Evolutionary conservation across 176 grass and related monocot genomes (phyloP), one percentile per base, ranked within the genome.

Genomic region (Hordeum marinum): DNA sequence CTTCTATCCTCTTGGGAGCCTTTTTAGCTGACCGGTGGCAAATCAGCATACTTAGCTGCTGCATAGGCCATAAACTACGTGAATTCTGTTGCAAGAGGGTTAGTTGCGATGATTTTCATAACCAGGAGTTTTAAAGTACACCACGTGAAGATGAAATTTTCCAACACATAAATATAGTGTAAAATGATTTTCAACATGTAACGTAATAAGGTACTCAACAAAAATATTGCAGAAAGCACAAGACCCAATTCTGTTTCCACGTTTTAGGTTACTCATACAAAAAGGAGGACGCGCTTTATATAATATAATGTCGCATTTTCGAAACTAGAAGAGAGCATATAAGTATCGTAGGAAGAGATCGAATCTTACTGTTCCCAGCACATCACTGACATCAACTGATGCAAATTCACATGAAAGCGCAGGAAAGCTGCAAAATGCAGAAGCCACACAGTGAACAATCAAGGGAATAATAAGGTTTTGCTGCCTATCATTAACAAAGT

Each of bases 381-480:
- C 92, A 86, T 99, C 97, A 84, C 92, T 92, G 83, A 99, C 90
- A 79, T 99, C 97, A 54, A 99, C 94, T 40, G 91, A 94, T 86
- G 91, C 97, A 84, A 99, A 96, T 92, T 99, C 97, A 78, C 97
- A 99, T 58, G 97, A 99, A 61, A 99, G 94, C 58, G 97, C 91
- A 65, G 97, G 94, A 83, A 99, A 99, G 83, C 97, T 99, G 84
- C 75, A 92, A 90, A 90, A 55, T 32, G 82, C 11, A 63, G 39
- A 73, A 73, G 20, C 40, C 40, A 71, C 6, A 72, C 72, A 73
- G 79, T 82, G 57, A 87, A 84, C 31, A 73, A 62, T 64, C 84
- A 69, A 80, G 61, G 24, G 57, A 69, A 78, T 6, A 60, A 20
- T 61, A 24, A 87, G 54, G 29, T 23, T 71, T 63, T 12, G 3